Conservation (phyloP, 306 rosid species). For the Cucurbita maxima region DNA sequence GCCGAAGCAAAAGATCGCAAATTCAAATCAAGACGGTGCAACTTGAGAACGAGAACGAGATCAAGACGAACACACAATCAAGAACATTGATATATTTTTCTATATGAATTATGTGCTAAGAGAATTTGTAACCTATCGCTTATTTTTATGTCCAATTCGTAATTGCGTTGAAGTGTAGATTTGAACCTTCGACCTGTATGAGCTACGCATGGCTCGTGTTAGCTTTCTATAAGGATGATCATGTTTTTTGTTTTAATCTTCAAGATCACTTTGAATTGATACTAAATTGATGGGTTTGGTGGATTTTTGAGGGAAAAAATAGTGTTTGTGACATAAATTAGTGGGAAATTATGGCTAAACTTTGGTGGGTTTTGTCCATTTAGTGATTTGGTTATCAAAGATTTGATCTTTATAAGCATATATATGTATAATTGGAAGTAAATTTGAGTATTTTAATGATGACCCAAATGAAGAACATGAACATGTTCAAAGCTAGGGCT, state of each 20-base stretch:
- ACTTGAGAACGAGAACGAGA: background rate
- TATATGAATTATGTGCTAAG: background rate
- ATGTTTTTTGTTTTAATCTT: background rate
- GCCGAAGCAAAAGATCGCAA: constrained; percentile 26
- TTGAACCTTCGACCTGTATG: background rate
- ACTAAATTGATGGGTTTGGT: background rate
- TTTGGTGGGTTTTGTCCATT: background rate
- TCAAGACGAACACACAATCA: background rate
- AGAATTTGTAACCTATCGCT: background rate
- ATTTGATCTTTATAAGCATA: background rate
- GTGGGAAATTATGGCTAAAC: background rate
- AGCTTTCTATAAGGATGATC: background rate
- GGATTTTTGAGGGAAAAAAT: background rate
- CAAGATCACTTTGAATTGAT: too few species aligned
- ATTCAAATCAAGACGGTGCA: background rate
- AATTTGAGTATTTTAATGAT: background rate
- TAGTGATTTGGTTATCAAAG: background rate
- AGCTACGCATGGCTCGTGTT: too few species aligned
- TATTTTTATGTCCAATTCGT: background rate
- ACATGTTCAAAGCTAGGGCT: background rate
- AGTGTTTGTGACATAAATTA: background rate
- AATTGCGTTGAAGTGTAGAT: background rate
- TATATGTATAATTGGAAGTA: background rate
- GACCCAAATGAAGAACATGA: background rate
- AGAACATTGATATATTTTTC: background rate